Conservation (phyloP, 2,329 filamentous ascomycete species). For the Ilyonectria robusta region DNA sequence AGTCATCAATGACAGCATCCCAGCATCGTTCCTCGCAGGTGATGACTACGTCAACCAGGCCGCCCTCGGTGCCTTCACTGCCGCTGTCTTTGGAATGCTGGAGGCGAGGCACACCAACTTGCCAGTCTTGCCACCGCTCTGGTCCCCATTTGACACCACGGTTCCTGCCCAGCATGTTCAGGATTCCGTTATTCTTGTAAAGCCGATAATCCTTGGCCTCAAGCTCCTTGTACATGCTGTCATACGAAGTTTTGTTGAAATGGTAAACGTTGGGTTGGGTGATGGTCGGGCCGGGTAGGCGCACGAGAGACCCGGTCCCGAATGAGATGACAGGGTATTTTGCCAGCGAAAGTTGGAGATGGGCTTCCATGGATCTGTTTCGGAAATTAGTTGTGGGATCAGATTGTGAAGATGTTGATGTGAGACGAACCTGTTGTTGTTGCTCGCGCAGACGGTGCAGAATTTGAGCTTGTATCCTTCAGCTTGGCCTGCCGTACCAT, state of each 20-base stretch:
- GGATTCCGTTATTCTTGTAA: constrained; percentile 91
- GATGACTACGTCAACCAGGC: constrained; percentile 93
- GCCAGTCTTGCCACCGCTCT: constrained; percentile 98
- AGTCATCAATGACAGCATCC: constrained; percentile 96
- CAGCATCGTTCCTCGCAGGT: constrained; percentile 98
- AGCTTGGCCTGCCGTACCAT: constrained; percentile 64
- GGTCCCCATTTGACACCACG: constrained; percentile 94
- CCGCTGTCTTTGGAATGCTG: constrained; percentile 84
- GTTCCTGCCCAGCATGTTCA: constrained; percentile 97
- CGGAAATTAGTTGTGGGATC: constrained; percentile 21
- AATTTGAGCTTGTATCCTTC: constrained; percentile 91
- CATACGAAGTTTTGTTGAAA: constrained; percentile 97
- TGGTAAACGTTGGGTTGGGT: constrained; percentile 96
- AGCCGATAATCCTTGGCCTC: constrained; percentile 86
- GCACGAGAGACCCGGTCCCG: constrained; percentile 94
- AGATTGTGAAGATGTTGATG: not conserved
- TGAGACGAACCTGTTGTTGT: constrained; percentile 86
- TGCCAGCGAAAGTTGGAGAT: constrained; percentile 88
- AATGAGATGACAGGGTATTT: constrained; percentile 98
- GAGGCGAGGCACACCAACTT: constrained; percentile 85
- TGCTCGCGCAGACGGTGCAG: constrained; percentile 98
- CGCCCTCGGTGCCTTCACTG: constrained; percentile 84
- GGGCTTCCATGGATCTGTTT: constrained; percentile 85
- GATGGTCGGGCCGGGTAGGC: constrained; percentile 91
- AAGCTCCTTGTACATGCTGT: constrained; percentile 94